Base-by-base conservation (phyloP, 352 stramenopile genomes). In the Pythium oligandrum region DNA sequence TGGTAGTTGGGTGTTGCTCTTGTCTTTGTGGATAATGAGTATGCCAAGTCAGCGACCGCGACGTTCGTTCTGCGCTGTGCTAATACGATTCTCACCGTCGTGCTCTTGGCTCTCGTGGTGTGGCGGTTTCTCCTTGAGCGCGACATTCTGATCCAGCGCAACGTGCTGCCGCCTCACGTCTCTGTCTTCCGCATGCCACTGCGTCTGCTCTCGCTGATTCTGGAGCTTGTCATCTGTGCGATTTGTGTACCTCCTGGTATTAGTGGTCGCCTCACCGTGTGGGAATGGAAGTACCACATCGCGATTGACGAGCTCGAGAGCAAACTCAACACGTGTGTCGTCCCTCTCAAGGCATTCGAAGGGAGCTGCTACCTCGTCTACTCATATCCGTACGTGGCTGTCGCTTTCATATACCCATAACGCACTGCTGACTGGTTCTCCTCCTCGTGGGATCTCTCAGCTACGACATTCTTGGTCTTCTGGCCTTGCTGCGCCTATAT, bases 1-100 rank as follows among this genome's bases (percentile, higher is more conserved):
- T 34, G 33, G 2, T 34, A 86, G 75, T 55, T 62, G 8, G 76
- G 78, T 32, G 64, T 92, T 31, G 33, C 72, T 10, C 59, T 92
- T 26, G 69, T 92, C 32, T 79, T 90, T 38, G 54, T 90, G 30
- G 81, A 92, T 61, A 89, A 86, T 39, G 66, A 78, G 59, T 79
- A 85, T 56, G 56, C 65, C 5, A 56, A 64, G 9, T 64, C 49
- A n/a, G 55, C 57, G 35, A 37, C 48, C 3, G 58, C 57, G 31
- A 81, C 85, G 57, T 46, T 75, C 6, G 47, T 40, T 4, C 48
- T 90, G 37, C 81, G 81, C 4, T 40, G 65, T 4, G 50, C 48
- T 26, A 87, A 86, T 50, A 55, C 66, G 2, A 52, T 55, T 9
- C 55, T 88, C 44, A 88, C 81, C 9, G 46, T 65, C 26, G 8